A percentile compares a stretch with the other conserved stretches of the same genome.
phyloP scores from a whole-genome alignment of 306 rosid genomes.

The Malus fusca region DNA sequence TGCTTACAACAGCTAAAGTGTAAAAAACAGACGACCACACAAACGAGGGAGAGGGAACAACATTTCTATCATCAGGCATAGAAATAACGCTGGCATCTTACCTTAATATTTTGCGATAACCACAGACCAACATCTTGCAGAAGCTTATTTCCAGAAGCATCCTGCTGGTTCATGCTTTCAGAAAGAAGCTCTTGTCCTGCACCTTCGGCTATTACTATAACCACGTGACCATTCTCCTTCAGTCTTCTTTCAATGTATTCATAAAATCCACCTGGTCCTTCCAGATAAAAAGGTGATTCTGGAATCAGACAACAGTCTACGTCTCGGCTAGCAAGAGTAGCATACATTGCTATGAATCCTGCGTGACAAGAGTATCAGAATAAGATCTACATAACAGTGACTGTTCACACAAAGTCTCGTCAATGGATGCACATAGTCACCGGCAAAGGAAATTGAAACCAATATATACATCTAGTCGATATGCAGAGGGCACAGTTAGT shows the following conservation, averaged over 20 bases:
- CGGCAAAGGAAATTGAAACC: too few species aligned
- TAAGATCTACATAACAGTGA: not conserved
- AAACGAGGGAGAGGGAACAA: not conserved
- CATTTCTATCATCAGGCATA: not conserved
- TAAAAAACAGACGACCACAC: not conserved
- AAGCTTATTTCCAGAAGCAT: conserved; percentile 45
- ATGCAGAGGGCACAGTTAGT: not conserved
- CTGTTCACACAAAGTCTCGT: not conserved
- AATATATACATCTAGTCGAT: not conserved
- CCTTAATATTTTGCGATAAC: conserved; percentile 60
- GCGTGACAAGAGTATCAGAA: conserved; percentile 1
- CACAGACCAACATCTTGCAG: conserved; percentile 63
- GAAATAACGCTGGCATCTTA: conserved; percentile 6
- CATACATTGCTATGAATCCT: conserved; percentile 73
- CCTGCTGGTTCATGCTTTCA: conserved; percentile 25
- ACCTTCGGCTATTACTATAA: conserved; percentile 75
- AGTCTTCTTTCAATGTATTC: conserved; percentile 52
- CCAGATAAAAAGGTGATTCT: conserved; percentile 64
- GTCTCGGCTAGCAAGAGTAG: conserved; percentile 71
- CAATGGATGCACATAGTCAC: not conserved
- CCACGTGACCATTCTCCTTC: conserved; percentile 66
- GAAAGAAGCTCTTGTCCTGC: conserved; percentile 57
- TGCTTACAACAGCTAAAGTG: not conserved
- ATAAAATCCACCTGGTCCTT: conserved; percentile 58
- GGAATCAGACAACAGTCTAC: conserved; percentile 82